Evolutionary conservation across 2,329 filamentous ascomycete genomes (phyloP), one percentile per base, ranked within the genome.

Genomic region (Colletotrichum salicis): DNA sequence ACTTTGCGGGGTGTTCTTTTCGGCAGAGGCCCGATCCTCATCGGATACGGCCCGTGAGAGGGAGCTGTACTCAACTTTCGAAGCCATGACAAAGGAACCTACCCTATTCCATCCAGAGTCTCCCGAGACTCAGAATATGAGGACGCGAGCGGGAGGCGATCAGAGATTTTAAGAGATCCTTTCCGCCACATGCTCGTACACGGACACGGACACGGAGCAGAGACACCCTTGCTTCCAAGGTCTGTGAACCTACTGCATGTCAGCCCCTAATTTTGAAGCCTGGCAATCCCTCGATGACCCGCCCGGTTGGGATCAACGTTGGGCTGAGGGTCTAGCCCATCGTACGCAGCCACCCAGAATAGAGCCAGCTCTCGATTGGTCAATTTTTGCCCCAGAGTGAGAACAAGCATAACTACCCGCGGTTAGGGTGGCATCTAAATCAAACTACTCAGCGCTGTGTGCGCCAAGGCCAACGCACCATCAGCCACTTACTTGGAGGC

Each of bases 31-130:
- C 35, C 35, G 52, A 13, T 68, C 60, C 31, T 64, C 66, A 29
- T 58, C 66, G 60, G 66, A 57, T 13, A 24, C 1, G 6, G 64
- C 60, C 31, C 31, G 29, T 33, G 35, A 52, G 7, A 69, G 66
- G 15, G 66, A 69, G n/a, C 52, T 69, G 37, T 69, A 69, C 19
- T 64, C 66, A 12, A 64, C 41, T 27, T 51, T 58, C 15, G 60
- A 27, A 24, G 60, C 19, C 66, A 69, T 69, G 31, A 22, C 37
- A 5, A 58, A 11, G 29, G 29, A n/a, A 35, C 7, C 37, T 13
- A 41, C 6, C 29, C 6, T 15, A n/a, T 56, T n/a, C 29, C 19
- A n/a, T 7, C 52, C 27, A 29, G 52, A 19, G 6, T 31, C 4
- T 31, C 29, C 22, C 12, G 19, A 12, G 31, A 8, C 11, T 13